phyloP scores from a whole-genome alignment of 2,329 filamentous ascomycete genomes.

The Phialocephala sp. region DNA sequence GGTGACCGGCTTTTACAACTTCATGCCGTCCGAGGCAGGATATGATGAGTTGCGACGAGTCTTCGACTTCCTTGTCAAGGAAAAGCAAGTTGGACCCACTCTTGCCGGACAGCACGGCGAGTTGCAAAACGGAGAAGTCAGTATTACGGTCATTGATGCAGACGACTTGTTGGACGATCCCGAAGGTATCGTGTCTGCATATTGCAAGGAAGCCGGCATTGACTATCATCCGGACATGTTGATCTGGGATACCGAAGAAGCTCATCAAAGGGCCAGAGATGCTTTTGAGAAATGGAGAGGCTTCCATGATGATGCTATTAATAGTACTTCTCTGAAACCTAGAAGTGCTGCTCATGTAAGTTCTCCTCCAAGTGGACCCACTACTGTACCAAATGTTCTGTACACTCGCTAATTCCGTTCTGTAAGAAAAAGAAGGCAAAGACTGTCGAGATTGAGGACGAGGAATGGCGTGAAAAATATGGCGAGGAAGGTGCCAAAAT shows the following conservation, averaged over 20 bases:
- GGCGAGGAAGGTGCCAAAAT: constrained; percentile 72
- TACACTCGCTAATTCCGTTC: constrained; percentile 25
- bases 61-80: constrained; percentile 80
- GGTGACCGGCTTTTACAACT: constrained; percentile 84
- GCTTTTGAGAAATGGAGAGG: constrained; percentile 97
- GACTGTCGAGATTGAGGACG: constrained; percentile 69
- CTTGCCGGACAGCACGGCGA: constrained; percentile 53
- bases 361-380: constrained; percentile 21
- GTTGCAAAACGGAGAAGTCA: constrained; percentile 49
- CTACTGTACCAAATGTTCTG: not conserved
- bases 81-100: constrained; percentile 73
- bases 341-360: constrained; percentile 67
- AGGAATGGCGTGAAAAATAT: constrained; percentile 76
- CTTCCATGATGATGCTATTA: constrained; percentile 93
- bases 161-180: constrained; percentile 93
- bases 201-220: constrained; percentile 82
- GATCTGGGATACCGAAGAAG: constrained; percentile 78
- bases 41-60: constrained; percentile 86
- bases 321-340: constrained; percentile 77
- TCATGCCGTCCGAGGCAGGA: constrained; percentile 86
- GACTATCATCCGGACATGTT: constrained; percentile 81
- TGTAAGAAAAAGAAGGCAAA: constrained; percentile 62
- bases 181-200: constrained; percentile 73
- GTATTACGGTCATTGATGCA: constrained; percentile 88
- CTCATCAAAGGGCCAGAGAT: constrained; percentile 69